Base-by-base conservation (phyloP, 352 stramenopile genomes). In the Phytophthora kernoviae region DNA sequence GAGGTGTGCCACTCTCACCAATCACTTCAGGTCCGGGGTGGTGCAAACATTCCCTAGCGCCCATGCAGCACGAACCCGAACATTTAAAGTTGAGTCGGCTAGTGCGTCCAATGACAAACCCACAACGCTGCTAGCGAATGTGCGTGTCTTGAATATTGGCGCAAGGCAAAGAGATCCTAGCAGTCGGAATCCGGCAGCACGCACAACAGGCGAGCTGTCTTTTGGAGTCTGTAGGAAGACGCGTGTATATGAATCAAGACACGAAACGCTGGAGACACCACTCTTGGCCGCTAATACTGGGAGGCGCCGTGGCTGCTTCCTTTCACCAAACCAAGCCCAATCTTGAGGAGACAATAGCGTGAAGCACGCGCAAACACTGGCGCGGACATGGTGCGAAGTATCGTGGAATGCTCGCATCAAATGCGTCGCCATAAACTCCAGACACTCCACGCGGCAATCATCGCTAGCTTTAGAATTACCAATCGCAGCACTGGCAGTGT, bases 321-420 rank as follows among this genome's bases (percentile, higher is more conserved):
- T 78, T 30, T 77, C 69, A 44, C 80, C 59, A 17, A 96, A 54
- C 42, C 76, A 75, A 1, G 54, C 46, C 87, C 87, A 96, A 36
- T 96, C 84, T 43, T 70, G 62, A 30, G 76, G 54, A 4, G 79
- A 78, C n/a, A 96, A 60, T 17, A 96, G 64, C 2, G 87, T 96
- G 44, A 93, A 96, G 58, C 87, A 96, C 4, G 83, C 81, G n/a
- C 87, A 96, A 2, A 96, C 84, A 43, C 87, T 93, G 2, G 87
- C 85, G 14, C 87, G 87, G 0, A 96, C 87, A 60, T 96, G 87
- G 42, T 96, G 85, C 7, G 87, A 96, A 0, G 84, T 88, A 45
- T 96, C 87, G 21, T 89, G 81, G 54, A 96, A 96, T 7, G 84
- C 87, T 42, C 84, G 81, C 21, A 96, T 72, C 40, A 96, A 70